phyloP scores from a whole-genome alignment of 176 grass and related monocot genomes.

The Panicum miliaceum region DNA sequence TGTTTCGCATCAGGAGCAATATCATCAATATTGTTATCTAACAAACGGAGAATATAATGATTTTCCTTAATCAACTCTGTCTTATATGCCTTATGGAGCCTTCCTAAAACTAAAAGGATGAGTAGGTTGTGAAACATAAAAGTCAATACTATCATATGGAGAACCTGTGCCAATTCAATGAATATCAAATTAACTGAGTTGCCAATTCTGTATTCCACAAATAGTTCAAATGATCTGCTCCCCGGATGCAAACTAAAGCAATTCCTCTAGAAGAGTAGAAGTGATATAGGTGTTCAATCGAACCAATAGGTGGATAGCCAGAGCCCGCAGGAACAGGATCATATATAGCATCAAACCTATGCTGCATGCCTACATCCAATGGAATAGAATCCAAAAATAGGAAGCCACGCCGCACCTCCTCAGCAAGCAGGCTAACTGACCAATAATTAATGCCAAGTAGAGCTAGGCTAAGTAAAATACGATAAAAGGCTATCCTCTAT shows the following conservation, averaged over 20 bases:
- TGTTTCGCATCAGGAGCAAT: constrained; percentile 17
- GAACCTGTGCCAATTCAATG: background rate
- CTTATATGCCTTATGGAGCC: constrained; percentile 4
- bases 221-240: background rate
- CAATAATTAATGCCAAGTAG: constrained; percentile 20
- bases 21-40: background rate
- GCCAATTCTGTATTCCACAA: background rate
- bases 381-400: constrained; percentile 13
- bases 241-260: background rate
- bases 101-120: background rate
- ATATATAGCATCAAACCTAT: background rate
- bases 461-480: constrained; percentile 3
- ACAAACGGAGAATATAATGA: constrained; percentile 1
- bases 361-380: background rate
- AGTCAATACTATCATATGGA: background rate
- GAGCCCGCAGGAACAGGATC: background rate
- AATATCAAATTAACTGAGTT: background rate
- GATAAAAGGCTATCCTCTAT: constrained; percentile 21
- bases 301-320: background rate
- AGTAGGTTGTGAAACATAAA: constrained; percentile 5
- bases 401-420: background rate
- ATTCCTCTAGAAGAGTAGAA: background rate
- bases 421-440: background rate
- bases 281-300: background rate
- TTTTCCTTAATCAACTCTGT: constrained; percentile 14